Base-by-base conservation (phyloP, 2,329 filamentous ascomycete genomes). In the Diaporthe helianthi region DNA sequence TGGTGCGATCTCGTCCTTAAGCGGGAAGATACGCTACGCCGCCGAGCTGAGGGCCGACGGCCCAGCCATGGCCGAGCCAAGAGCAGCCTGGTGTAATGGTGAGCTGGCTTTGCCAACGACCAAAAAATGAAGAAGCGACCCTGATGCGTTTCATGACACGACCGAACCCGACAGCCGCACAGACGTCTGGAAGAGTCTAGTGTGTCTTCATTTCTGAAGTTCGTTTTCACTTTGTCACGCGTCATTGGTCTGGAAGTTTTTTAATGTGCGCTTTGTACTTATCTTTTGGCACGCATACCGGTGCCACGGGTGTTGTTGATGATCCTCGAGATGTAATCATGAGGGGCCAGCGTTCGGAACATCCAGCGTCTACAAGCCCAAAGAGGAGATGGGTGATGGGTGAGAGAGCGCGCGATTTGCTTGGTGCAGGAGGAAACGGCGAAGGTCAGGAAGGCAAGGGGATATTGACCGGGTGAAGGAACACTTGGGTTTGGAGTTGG, bases 1-100 rank as follows among this genome's bases (percentile, higher is more conserved):
- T 92, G 90, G 90, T 91, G 89, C 75, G 89, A 91, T 71, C 79
- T 90, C 73, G 86, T 92, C 71, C 82, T 92, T 72, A 89, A 89
- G 82, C 81, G 85, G 73, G 89, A 91, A 75, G 88, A 88, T 75
- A 81, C 86, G 68, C 76, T 88, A n/a, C 85, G 86, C 64, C 84
- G 84, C 68, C 83, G 86, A 69, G 82, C 84, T 38, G 86, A 87
- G 71, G 82, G 83, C 52, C 80, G 83, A 61, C 79, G 86, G 71
- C 82, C 84, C 4, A 71, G 69, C 31, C 61, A 88, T 74, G 85
- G 85, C 69, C 81, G 86, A 53, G 86, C 86, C 72, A 89, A 88
- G 83, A 89, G 87, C 77, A 86, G 53, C 47, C 54, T 71, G 26
- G 67, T 69, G 2, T 71, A 46, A 71, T 63, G 31, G 54, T 63